A percentile compares a stretch with the other conserved stretches of the same genome.
These are phyloP conservation scores for Thymus quinquecostatus DNA, from an alignment of 257 asterid species.

Conservation along the genomic window DNA sequence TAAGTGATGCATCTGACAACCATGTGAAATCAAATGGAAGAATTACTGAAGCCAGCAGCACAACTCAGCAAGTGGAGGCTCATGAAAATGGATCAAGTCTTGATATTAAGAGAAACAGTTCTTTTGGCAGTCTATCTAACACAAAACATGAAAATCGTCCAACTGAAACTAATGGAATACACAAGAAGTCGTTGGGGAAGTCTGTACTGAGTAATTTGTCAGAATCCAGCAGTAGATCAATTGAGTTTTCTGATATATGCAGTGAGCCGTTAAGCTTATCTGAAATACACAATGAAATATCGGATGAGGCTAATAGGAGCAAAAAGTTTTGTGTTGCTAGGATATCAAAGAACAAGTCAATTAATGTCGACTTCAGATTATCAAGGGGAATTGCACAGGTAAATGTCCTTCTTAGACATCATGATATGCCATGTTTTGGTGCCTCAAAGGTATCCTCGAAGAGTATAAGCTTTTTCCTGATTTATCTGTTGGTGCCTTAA, in stretches of 20 bases:
- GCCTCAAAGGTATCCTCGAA: slow-evolving; percentile 7
- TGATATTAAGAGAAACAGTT: slow-evolving; percentile 34
- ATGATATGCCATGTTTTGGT: slow-evolving; percentile 20
- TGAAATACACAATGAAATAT: slow-evolving; percentile 54
- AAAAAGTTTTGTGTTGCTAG: slow-evolving; percentile 71
- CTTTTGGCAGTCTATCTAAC: slow-evolving; percentile 43
- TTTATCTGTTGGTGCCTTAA: slow-evolving; percentile 24
- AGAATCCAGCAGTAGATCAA: slow-evolving; percentile 47
- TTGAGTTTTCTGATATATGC: slow-evolving; percentile 53
- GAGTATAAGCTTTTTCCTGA: slow-evolving; percentile 25
- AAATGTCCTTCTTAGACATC: slow-evolving; percentile 30
- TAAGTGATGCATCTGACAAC: slow-evolving; percentile 44
- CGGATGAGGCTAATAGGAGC: slow-evolving; percentile 60
- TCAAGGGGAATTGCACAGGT: slow-evolving; percentile 99
- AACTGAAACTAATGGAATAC: slow-evolving; percentile 51
- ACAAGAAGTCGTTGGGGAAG: slow-evolving; percentile 43
- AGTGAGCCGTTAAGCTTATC: slow-evolving; percentile 55
- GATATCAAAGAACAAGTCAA: slow-evolving; percentile 80
- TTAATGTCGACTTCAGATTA: slow-evolving; percentile 91
- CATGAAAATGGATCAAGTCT: slow-evolving; percentile 45
- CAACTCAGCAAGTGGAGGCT: slow-evolving; percentile 44
- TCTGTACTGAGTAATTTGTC: slow-evolving; percentile 48
- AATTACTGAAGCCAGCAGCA: slow-evolving; percentile 37
- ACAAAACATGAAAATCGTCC: slow-evolving; percentile 48
- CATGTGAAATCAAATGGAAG: slow-evolving; percentile 52